Percentiles rank a stretch among this genome's conserved stretches.
Conservation (phyloP, 2,329 filamentous ascomycete species). For the Ascochyta clinopodiicola region DNA sequence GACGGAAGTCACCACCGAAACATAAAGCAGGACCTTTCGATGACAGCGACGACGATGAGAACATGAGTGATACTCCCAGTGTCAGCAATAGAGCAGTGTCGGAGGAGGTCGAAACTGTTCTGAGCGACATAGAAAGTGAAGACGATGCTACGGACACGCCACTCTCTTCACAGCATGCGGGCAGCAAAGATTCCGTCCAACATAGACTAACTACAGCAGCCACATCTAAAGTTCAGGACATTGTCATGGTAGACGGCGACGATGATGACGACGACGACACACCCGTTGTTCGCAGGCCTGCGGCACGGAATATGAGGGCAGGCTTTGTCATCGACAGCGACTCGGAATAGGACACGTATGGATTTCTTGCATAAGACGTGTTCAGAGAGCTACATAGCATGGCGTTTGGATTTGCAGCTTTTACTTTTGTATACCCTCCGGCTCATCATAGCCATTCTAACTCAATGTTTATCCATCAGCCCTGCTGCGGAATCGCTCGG, state of each 20-base stretch:
- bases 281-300: conserved; percentile 41
- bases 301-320: conserved; percentile 48
- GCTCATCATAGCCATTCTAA: background rate
- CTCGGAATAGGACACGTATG: conserved; percentile 41
- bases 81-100: conserved; percentile 40
- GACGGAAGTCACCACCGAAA: conserved; percentile 41
- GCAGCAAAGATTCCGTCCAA: conserved; percentile 24
- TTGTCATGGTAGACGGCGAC: conserved; percentile 35
- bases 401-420: conserved; percentile 26
- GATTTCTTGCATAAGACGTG: background rate
- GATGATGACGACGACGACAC: conserved; percentile 52
- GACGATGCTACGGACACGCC: conserved; percentile 49
- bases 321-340: conserved; percentile 56
- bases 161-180: conserved; percentile 47
- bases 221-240: conserved; percentile 23
- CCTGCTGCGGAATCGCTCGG: background rate
- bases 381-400: conserved; percentile 17
- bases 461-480: background rate
- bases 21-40: conserved; percentile 38
- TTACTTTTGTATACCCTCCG: conserved; percentile 33
- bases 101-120: conserved; percentile 21
- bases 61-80: conserved; percentile 26
- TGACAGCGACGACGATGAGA: conserved; percentile 36
- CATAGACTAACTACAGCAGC: conserved; percentile 3
- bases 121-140: conserved; percentile 34